Evolutionary conservation across 2,329 filamentous ascomycete species (phyloP), one percentile per base, ranked within the genome.

Genomic region (Neonectria magnoliae): DNA sequence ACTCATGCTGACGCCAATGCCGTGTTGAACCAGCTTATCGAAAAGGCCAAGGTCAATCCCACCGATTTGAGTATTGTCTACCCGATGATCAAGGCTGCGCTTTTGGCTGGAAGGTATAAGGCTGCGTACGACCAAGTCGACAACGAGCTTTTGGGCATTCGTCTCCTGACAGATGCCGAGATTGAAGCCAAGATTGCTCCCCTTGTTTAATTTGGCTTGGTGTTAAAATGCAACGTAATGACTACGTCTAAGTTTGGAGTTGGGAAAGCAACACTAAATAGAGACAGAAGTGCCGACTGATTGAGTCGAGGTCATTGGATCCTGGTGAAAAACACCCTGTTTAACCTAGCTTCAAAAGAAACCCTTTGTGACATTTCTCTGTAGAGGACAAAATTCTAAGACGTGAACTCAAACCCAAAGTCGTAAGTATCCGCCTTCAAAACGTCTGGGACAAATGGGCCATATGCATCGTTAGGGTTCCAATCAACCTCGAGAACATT

Each of bases 101-200:
- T 63, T 1, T 9, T 63, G 14, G 13, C 41, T 54, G 60, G 60
- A 9, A 50, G 36, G 25, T 63, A 33, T 13, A 11, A n/a, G 13
- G 22, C 55, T 3, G 20, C n/a, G 4, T 63, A 63, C 44, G 11
- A 44, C 10, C 7, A 33, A 3, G 45, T 63, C 11, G 60, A 63
- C 27, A 63, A 63, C 27, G 60, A 63, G 16, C 20, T 63, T 22
- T 31, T 63, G 31, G 60, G 60, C 25, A 33, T 63, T 27, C n/a
- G 29, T 25, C 25, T 52, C 22, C 31, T 63, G 4, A 36, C 55
- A n/a, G 60, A 59, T n/a, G 55, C 55, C 3, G 60, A 63, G 14
- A n/a, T 63, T 18, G 60, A 63, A 9, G 33, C 20, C 1, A 57
- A 47, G 47, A 50, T 62, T 31, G n/a, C 52, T 9, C 33, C 59